Base-by-base conservation (phyloP, 306 rosid species). In the Trifolium subterraneum region DNA sequence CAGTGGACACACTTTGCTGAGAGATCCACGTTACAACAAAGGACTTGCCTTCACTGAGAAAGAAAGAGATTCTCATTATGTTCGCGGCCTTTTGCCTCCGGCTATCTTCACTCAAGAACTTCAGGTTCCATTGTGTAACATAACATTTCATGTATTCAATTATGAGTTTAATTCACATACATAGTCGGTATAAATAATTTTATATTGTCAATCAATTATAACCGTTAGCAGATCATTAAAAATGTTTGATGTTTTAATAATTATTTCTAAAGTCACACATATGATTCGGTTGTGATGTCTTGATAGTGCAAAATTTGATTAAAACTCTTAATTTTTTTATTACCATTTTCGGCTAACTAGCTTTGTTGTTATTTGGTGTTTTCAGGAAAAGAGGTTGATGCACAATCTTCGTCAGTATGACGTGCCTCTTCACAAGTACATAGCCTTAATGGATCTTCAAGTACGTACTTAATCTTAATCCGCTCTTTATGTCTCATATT, bases 361-460 rank as follows among this genome's bases (percentile, higher is more conserved):
- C 9, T 19, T 13, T 47, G 59, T 70, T 38, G 52, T 31, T 31
- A 39, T 73, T 76, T 4, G 54, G 62, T 71, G 16, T 55, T 4
- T 62, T 31, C 69, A 93, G 98, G 98, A 87, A 74, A 94, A 84
- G 89, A 94, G 88, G 83, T 8, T 84, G 84, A 88, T 94, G 96
- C 93, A 84, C 59, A 94, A 82, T 84, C 82, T 94, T 84, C 92
- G 97, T 70, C 89, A 90, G 60, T 94, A 94, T 66, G 92, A 91
- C 10, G 97, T 94, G 77, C 97, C 97, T 27, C 85, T 94, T 79
- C 97, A 94, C 47, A 88, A 81, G 77, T 94, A 94, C 88, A 84
- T 70, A 68, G 92, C 98, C 73, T 22, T 94, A 95, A 94, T 94
- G 98, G 98, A 94, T 87, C 98, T 94, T 84, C 98, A 94, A 94